Conservation (phyloP, 1,284 basidiomycete species). For the Cystobasidium pallidum region DNA sequence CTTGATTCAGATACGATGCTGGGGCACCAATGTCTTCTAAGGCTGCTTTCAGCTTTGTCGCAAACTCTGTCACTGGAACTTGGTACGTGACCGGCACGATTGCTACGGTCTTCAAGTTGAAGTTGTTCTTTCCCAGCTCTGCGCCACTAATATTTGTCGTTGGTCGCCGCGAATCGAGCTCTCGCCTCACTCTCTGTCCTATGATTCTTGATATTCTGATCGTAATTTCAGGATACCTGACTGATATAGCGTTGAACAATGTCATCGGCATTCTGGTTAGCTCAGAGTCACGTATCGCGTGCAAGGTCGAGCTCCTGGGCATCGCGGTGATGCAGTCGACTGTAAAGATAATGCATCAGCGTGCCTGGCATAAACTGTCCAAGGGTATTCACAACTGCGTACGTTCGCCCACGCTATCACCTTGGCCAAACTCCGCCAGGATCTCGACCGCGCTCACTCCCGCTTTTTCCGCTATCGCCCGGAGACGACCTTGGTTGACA, state of each 20-base stretch:
- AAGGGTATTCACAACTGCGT: background rate
- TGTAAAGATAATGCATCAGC: conserved; percentile 64
- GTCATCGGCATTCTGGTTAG: conserved; percentile 97
- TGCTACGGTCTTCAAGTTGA: conserved; percentile 91
- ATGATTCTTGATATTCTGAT: conserved; percentile 94
- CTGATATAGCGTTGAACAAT: conserved; percentile 84
- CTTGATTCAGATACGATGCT: conserved; percentile 87
- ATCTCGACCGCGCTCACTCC: conserved; percentile 72
- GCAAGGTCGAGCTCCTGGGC: conserved; percentile 84
- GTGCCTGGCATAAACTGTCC: conserved; percentile 63
- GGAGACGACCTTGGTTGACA: conserved; percentile 93
- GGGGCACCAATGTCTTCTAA: conserved; percentile 85
- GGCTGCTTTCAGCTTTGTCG: conserved; percentile 81
- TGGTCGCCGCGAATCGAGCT: conserved; percentile 64
- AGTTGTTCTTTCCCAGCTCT: conserved; percentile 71
- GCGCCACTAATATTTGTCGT: conserved; percentile 53
- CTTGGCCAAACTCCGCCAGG: conserved; percentile 91
- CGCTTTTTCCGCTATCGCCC: conserved; percentile 69
- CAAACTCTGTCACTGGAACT: conserved; percentile 84
- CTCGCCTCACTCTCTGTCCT: conserved; percentile 83
- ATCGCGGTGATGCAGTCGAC: conserved; percentile 96
- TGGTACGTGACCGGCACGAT: conserved; percentile 77
- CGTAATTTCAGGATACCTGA: conserved; percentile 89
- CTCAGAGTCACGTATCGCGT: conserved; percentile 97
- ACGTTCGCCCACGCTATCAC: conserved; percentile 62